Percentiles rank a stretch among this genome's conserved stretches.
phyloP scores from a whole-genome alignment of 805 yeast genomes.

The Candida incommunis region DNA sequence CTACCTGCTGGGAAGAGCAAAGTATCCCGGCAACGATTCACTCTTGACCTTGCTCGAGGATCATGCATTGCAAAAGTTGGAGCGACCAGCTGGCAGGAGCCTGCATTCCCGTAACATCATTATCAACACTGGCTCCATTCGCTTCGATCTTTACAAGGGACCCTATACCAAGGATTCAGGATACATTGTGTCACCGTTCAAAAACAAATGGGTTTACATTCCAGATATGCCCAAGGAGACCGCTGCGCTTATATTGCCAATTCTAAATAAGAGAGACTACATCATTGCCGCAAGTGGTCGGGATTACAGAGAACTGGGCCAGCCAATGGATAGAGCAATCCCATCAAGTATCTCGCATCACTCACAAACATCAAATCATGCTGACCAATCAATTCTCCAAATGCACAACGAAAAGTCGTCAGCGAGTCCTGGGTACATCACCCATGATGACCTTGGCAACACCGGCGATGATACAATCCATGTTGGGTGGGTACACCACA shows the following conservation, averaged over 20 bases:
- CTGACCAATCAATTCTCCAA: conserved; percentile 13
- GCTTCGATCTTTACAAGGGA: conserved; percentile 79
- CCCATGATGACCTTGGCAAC: conserved; percentile 70
- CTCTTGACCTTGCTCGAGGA: conserved; percentile 45
- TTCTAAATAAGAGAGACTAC: conserved; percentile 79
- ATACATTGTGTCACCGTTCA: conserved; percentile 72
- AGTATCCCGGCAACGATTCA: conserved; percentile 41
- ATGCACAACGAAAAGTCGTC: conserved; percentile 9
- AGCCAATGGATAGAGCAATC: conserved; percentile 83
- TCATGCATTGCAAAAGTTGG: conserved; percentile 35
- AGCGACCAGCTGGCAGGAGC: conserved; percentile 13
- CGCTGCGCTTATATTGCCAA: conserved; percentile 40
- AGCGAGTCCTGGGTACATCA: conserved; percentile 57
- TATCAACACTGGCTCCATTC: conserved; percentile 73
- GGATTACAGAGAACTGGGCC: conserved; percentile 41
- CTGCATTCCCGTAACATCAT: conserved; percentile 34
- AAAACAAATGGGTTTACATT: conserved; percentile 64
- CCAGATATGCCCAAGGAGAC: conserved; percentile 38
- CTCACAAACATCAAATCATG: conserved; percentile 4
- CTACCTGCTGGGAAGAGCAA: conserved; percentile 55
- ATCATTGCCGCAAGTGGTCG: conserved; percentile 54
- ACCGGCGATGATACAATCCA: conserved; percentile 78
- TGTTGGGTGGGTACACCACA: conserved; percentile 39
- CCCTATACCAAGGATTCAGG: conserved; percentile 66
- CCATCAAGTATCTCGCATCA: conserved; percentile 26